Evolutionary conservation across 371 early-diverging fungal genomes (phyloP).

Genomic region (Mucor mucedo): DNA sequence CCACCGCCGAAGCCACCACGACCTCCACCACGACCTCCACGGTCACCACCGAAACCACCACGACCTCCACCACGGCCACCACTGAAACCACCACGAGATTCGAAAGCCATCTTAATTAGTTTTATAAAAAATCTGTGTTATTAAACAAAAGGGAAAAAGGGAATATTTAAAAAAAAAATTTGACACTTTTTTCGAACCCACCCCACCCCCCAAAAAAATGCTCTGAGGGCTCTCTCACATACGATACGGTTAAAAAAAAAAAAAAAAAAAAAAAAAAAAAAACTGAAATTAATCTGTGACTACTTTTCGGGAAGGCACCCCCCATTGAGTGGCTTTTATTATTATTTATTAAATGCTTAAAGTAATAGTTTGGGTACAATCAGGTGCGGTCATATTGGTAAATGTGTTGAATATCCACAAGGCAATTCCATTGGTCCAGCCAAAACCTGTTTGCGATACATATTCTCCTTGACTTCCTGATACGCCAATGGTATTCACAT

Average conservation of each 20-base stretch:
- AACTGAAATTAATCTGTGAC: too few relatives aligned
- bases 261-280: too few relatives aligned
- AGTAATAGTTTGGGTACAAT: constrained; percentile 31
- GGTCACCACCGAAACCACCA: constrained; percentile 12
- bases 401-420: constrained; percentile 68
- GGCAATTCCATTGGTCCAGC: constrained; percentile 93
- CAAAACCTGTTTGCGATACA: constrained; percentile 86
- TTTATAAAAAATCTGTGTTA: background rate
- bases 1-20: constrained; percentile 15
- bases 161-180: constrained; percentile 2
- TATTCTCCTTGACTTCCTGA: constrained; percentile 89
- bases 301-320: too few relatives aligned
- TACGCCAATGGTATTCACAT: constrained; percentile 59
- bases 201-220: too few relatives aligned
- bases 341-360: constrained; percentile 12
- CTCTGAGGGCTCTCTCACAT: too few relatives aligned
- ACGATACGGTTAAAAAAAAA: too few relatives aligned
- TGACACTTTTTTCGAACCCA: constrained; percentile 2
- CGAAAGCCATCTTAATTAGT: constrained; percentile 14
- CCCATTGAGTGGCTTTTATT: background rate
- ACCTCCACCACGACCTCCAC: constrained; percentile 17
- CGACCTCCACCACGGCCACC: constrained; percentile 15
- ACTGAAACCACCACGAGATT: constrained; percentile 17
- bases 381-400: constrained; percentile 45
- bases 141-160: constrained; percentile 2